Base-by-base conservation (phyloP, 805 yeast genomes). In the Ogataea pini region DNA sequence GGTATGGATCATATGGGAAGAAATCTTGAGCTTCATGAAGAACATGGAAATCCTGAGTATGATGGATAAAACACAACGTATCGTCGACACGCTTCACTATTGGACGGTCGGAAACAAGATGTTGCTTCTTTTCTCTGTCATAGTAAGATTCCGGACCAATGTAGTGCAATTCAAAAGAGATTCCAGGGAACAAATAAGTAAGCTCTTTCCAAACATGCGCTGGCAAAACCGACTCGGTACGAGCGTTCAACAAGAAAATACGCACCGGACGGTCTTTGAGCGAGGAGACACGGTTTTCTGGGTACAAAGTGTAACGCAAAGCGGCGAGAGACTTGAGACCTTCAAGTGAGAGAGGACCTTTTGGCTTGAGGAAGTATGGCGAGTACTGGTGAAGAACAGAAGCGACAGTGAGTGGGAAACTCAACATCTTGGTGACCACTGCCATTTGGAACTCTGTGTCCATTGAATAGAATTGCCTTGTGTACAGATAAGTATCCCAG, bases 1-100 rank as follows among this genome's bases (percentile, higher is more conserved):
- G 78, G 68, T 92, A 94, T 38, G 99, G 99, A 67, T 94, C 99
- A 67, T 91, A 94, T 4, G 99, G 99, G 83, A 89, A 89, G 67
- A 94, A 88, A 70, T 92, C 97, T 60, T 91, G 94, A 42, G 89
- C 84, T 60, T 90, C 90, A 69, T 94, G 96, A 52, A 86, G 76
- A 33, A 86, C 92, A 63, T 90, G 89, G 82, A 94, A 94, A 68
- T 85, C 91, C 60, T 88, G 86, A 1, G 98, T 89, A 69, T 91
- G 96, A 70, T 86, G 85, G 49, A 85, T 79, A 57, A 91, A 76
- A 22, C 86, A 75, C 59, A 94, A 67, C 44, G 84, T 82, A 43
- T 80, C 84, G 67, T 89, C 96, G 41, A 86, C 71, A 61, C 91
- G 80, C 58, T 82, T 80, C 34, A 82, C 80, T 20, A 87, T 72